Evolutionary conservation across 352 stramenopile species (phyloP).

Genomic region (Phytopythium ostracodes): DNA sequence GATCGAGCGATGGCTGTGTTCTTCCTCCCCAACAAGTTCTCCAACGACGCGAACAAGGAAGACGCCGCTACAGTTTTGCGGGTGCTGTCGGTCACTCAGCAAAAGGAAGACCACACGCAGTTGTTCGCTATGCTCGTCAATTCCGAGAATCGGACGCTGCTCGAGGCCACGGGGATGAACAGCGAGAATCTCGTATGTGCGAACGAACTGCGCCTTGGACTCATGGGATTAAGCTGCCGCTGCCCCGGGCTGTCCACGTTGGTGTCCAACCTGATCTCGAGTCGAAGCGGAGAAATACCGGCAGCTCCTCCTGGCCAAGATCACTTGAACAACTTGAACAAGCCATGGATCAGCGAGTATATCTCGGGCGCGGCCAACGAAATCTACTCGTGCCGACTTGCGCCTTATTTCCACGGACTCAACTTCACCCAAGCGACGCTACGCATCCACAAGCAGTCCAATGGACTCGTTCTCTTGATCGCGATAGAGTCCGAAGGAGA

Average conservation of each 20-base stretch:
- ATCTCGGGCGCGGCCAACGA: conserved; percentile 72
- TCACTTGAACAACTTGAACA: conserved; percentile 16
- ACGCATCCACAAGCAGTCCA: conserved; percentile 64
- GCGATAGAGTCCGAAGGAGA: conserved; percentile 63
- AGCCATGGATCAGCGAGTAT: conserved; percentile 74
- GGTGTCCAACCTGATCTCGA: conserved; percentile 82
- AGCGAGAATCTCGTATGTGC: conserved; percentile 76
- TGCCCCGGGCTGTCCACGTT: conserved; percentile 80
- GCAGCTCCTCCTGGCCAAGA: conserved; percentile 12
- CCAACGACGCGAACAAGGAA: conserved; percentile 74
- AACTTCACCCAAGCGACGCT: conserved; percentile 74
- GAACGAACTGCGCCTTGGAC: conserved; percentile 71
- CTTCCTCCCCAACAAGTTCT: conserved; percentile 83
- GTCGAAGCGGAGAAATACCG: conserved; percentile 46
- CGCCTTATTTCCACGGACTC: conserved; percentile 51
- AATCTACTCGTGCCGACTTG: conserved; percentile 71
- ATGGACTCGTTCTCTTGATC: conserved; percentile 71
- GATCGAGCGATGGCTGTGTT: conserved; percentile 74
- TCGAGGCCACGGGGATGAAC: conserved; percentile 70
- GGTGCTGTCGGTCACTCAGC: conserved; percentile 71
- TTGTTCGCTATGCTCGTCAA: conserved; percentile 84
- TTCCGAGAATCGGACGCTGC: conserved; percentile 71
- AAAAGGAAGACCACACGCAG: conserved; percentile 57
- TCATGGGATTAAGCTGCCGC: conserved; percentile 84
- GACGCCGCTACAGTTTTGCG: conserved; percentile 78